Evolutionary conservation across 2,329 filamentous ascomycete genomes (phyloP).

Genomic region (Colletotrichum scovillei): DNA sequence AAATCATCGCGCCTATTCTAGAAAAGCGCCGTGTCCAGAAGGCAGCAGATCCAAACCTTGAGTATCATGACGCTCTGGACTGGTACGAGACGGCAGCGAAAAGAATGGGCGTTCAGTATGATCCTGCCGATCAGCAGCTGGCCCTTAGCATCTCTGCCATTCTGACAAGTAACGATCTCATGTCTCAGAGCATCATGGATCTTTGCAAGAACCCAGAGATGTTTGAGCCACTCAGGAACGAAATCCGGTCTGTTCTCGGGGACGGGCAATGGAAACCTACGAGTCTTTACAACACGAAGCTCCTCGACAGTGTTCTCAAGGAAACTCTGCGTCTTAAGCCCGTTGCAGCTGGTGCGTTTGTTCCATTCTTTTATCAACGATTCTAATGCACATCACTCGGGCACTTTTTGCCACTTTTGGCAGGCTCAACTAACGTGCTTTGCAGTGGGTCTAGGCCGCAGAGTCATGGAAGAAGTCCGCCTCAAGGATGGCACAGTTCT

Average conservation of each 20-base stretch:
- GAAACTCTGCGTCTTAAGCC: constrained; percentile 31
- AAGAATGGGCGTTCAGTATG: constrained; percentile 16
- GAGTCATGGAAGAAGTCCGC: constrained; percentile 16
- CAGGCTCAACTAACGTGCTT: background rate
- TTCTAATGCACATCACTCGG: background rate
- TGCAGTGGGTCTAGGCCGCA: constrained; percentile 19
- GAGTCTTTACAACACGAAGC: constrained; percentile 25
- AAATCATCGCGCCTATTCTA: constrained; percentile 33
- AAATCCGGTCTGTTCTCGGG: constrained; percentile 28
- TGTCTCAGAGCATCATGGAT: constrained; percentile 37
- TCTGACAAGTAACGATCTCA: constrained; percentile 40
- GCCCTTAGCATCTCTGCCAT: constrained; percentile 39
- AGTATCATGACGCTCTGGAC: constrained; percentile 38
- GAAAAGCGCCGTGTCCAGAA: constrained; percentile 34
- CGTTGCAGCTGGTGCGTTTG: constrained; percentile 17
- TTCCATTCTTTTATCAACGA: background rate
- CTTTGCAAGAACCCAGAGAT: constrained; percentile 37
- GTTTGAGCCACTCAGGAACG: constrained; percentile 38
- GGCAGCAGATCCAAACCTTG: background rate
- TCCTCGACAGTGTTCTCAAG: constrained; percentile 28
- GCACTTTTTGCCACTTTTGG: background rate
- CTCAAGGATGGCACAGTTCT: constrained; percentile 39
- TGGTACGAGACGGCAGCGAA: constrained; percentile 34
- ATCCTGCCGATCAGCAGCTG: constrained; percentile 33
- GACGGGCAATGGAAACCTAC: constrained; percentile 10